Percentiles rank a stretch among this genome's conserved stretches.
phyloP scores from a whole-genome alignment of 352 stramenopile genomes.

The Globisporangium rhizosaccharum region DNA sequence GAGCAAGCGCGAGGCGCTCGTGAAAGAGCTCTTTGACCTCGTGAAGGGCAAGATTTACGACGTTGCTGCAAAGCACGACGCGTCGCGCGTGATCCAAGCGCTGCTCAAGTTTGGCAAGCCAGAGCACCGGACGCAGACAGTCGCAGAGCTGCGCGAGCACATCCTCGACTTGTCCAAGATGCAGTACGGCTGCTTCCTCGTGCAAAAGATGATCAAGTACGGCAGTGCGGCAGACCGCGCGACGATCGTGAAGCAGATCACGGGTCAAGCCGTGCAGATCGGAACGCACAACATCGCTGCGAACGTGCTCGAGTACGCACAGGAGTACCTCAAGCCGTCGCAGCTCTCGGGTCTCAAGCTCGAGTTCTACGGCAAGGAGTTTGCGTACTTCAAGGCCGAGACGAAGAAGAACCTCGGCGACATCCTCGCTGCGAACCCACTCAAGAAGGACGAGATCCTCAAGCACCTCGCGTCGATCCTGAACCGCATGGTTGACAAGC shows the following conservation, averaged over 20 bases:
- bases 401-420: conserved; percentile 79
- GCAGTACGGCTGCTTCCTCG: conserved; percentile 96
- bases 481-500: conserved; percentile 88
- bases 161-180: conserved; percentile 93
- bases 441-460: conserved; percentile 72
- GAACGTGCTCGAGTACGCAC: conserved; percentile 89
- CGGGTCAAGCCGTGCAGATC: conserved; percentile 89
- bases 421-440: conserved; percentile 57
- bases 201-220: conserved; percentile 97
- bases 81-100: conserved; percentile 93
- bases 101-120: conserved; percentile 92
- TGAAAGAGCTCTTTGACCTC: conserved; percentile 88
- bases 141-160: conserved; percentile 89
- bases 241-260: conserved; percentile 88
- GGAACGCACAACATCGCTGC: conserved; percentile 93
- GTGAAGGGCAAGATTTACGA: conserved; percentile 94
- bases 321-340: conserved; percentile 86
- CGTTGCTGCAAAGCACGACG: conserved; percentile 94
- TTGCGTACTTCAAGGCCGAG: conserved; percentile 82
- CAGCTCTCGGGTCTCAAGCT: conserved; percentile 83
- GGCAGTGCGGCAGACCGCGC: conserved; percentile 75
- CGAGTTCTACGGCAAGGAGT: conserved; percentile 88
- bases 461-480: conserved; percentile 61
- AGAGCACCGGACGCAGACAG: conserved; percentile 81
- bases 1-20: conserved; percentile 74